These are phyloP conservation scores for Globisporangium solare DNA, from an alignment of 352 stramenopile species.

Conservation along the genomic window DNA sequence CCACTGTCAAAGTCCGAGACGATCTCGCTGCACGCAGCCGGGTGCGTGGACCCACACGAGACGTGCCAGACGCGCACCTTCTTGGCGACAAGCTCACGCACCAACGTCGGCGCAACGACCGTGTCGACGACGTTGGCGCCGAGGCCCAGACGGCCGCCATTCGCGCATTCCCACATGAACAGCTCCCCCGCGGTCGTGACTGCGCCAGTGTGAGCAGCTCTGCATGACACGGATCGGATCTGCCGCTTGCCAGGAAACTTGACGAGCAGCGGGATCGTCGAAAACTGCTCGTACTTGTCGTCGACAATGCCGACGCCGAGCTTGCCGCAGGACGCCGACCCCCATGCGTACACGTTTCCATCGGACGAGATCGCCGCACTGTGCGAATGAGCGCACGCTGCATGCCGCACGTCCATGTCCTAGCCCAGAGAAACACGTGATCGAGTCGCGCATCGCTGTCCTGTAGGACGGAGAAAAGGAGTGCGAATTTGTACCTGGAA, in stretches of 20 bases:
- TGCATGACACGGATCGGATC: slow-evolving; percentile 84
- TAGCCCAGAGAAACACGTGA: slow-evolving; percentile 15
- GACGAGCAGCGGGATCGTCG: slow-evolving; percentile 58
- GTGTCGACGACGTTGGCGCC: slow-evolving; percentile 57
- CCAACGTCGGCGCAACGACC: slow-evolving; percentile 73
- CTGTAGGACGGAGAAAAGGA: slow-evolving; percentile 14
- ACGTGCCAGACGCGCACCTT: slow-evolving; percentile 78
- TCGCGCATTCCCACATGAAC: slow-evolving; percentile 90
- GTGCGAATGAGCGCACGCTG: slow-evolving; percentile 82
- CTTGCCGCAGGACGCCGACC: slow-evolving; percentile 75
- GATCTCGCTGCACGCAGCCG: slow-evolving; percentile 73
- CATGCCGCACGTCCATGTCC: slow-evolving; percentile 37
- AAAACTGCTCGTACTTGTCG: slow-evolving; percentile 81
- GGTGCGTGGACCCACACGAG: slow-evolving; percentile 72
- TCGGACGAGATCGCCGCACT: slow-evolving; percentile 75
- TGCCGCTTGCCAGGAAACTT: slow-evolving; percentile 58
- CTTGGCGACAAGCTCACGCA: slow-evolving; percentile 57
- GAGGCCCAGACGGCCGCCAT: slow-evolving; percentile 90
- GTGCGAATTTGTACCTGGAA: slow-evolving; percentile 31
- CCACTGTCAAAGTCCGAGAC: slow-evolving; percentile 46
- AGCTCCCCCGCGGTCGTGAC: slow-evolving; percentile 65
- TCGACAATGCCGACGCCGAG: slow-evolving; percentile 83
- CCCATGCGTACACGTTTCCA: slow-evolving; percentile 88
- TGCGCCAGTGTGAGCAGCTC: slow-evolving; percentile 74
- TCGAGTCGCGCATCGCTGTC: slow-evolving; percentile 7